These are phyloP conservation scores for Ascochyta fabae DNA, from an alignment of 2,329 filamentous ascomycete species.

Conservation along the genomic window DNA sequence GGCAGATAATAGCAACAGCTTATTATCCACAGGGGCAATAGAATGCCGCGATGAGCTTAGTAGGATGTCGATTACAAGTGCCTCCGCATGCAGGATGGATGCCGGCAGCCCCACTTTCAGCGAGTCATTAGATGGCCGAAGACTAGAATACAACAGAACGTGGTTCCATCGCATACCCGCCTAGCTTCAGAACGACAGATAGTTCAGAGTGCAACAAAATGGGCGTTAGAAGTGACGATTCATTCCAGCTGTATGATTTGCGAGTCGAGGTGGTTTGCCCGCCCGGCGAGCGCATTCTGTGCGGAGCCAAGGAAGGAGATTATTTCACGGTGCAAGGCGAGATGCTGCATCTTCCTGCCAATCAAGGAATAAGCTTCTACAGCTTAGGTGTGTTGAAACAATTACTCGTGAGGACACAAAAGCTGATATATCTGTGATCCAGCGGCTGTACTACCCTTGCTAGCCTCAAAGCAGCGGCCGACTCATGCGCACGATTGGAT, in stretches of 20 bases:
- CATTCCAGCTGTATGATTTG: constrained; percentile 17
- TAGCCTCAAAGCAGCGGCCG: constrained; percentile 17
- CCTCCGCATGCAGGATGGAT: too few species aligned
- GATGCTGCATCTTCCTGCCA: constrained; percentile 16
- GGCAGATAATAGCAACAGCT: too few species aligned
- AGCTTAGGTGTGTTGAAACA: constrained; percentile 8
- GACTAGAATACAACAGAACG: too few species aligned
- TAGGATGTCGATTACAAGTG: too few species aligned
- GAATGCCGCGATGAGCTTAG: too few species aligned
- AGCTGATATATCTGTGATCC: neutral
- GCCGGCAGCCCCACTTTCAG: too few species aligned
- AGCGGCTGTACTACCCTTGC: constrained; percentile 15
- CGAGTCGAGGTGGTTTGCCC: constrained; percentile 18
- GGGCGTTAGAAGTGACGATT: neutral
- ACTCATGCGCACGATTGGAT: constrained; percentile 21
- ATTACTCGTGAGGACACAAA: neutral
- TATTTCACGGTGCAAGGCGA: constrained; percentile 17
- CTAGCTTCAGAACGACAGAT: too few species aligned
- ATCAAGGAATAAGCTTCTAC: constrained; percentile 18
- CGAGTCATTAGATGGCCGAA: too few species aligned
- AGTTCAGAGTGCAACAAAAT: too few species aligned
- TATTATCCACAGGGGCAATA: too few species aligned
- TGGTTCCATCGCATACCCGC: too few species aligned
- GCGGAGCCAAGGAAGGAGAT: constrained; percentile 16
- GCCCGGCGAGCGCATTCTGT: constrained; percentile 15